phyloP scores from a whole-genome alignment of 805 yeast genomes.

The Candida succiphila region DNA sequence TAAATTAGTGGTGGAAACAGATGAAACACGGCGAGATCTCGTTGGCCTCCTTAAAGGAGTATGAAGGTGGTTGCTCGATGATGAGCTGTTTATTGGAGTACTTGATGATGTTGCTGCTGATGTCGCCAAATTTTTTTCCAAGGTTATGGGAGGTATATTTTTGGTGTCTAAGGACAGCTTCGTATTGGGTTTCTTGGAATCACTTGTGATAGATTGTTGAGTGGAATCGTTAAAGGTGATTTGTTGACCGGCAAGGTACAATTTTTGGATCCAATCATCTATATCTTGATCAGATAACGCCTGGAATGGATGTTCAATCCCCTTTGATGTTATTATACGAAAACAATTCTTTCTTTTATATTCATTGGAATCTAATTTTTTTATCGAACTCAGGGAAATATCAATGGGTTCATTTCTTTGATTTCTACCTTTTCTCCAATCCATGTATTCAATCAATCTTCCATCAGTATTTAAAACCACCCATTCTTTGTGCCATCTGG shows the following conservation, averaged over 20 bases:
- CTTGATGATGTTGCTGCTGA: background rate
- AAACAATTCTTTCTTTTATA: conserved; percentile 53
- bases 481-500: conserved; percentile 88
- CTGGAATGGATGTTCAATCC: conserved; percentile 62
- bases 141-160: background rate
- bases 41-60: too few relatives aligned
- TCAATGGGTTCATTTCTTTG: conserved; percentile 61
- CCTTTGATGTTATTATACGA: conserved; percentile 64
- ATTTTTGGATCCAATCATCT: conserved; percentile 55
- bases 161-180: background rate
- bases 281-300: conserved; percentile 62
- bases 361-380: conserved; percentile 23
- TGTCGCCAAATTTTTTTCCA: background rate
- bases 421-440: conserved; percentile 66
- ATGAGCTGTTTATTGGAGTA: too few relatives aligned
- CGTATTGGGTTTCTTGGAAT: background rate
- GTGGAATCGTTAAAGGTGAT: conserved; percentile 10
- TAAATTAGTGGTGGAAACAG: conserved; percentile 23
- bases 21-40: conserved; percentile 21
- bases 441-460: conserved; percentile 56
- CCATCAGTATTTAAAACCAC: conserved; percentile 68
- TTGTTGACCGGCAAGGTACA: conserved; percentile 42
- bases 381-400: conserved; percentile 57
- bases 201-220: too few relatives aligned
- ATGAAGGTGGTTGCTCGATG: background rate